Evolutionary conservation across 768 basidiomycete genomes (phyloP).

Genomic region (Galerina sulciceps): DNA sequence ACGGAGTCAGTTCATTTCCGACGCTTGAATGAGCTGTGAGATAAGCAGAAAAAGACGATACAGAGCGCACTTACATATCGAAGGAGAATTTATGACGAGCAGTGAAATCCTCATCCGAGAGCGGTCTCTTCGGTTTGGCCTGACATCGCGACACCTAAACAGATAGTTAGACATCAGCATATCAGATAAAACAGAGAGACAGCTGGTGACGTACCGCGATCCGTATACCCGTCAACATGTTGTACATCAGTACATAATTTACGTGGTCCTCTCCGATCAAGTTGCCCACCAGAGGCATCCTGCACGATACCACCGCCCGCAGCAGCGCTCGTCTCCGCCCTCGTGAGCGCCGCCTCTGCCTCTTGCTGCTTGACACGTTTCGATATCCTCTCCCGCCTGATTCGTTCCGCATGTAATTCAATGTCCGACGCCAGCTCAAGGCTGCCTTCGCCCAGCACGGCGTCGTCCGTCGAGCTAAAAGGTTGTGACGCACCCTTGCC

Average conservation of each 20-base stretch:
- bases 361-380: conserved; percentile 73
- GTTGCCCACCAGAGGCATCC: conserved; percentile 84
- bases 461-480: conserved; percentile 38
- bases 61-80: conserved; percentile 75
- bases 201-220: conserved; percentile 69
- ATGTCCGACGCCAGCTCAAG: conserved; percentile 78
- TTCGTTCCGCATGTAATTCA: conserved; percentile 86
- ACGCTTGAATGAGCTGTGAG: conserved; percentile 50
- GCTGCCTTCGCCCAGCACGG: conserved; percentile 25
- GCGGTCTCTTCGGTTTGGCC: conserved; percentile 87
- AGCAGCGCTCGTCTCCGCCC: conserved; percentile 22
- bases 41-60: background rate
- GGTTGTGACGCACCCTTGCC: conserved; percentile 34
- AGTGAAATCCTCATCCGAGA: conserved; percentile 85
- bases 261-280: conserved; percentile 98
- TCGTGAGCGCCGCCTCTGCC: conserved; percentile 61
- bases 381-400: conserved; percentile 74
- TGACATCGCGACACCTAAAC: conserved; percentile 90
- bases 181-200: conserved; percentile 7
- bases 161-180: conserved; percentile 13
- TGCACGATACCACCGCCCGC: conserved; percentile 30
- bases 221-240: conserved; percentile 98
- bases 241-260: conserved; percentile 99
- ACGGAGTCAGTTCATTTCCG: conserved; percentile 97
- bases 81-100: conserved; percentile 95